These are phyloP conservation scores for Xylona heveae DNA, from an alignment of 495 filamentous ascomycete species.

Conservation along the genomic window DNA sequence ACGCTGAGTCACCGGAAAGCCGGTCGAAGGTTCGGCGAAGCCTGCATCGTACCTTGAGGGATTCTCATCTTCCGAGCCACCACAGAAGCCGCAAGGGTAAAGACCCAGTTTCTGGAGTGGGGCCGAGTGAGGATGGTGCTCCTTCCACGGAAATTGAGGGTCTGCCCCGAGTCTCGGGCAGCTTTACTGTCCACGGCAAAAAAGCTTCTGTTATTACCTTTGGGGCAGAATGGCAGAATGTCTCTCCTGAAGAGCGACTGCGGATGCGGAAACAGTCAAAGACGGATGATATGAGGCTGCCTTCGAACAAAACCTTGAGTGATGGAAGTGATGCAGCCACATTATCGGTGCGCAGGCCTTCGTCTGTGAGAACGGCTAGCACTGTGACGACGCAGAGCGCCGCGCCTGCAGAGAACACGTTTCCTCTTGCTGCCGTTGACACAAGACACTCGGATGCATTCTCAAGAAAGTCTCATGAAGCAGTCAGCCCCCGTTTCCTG, in stretches of 20 bases:
- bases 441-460: no score
- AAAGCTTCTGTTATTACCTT: conserved; percentile 94
- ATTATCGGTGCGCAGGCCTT: no score
- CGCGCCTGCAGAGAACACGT: no score
- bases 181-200: conserved; percentile 92
- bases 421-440: no score
- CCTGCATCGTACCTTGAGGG: conserved; percentile 83
- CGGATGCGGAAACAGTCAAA: conserved; percentile 29
- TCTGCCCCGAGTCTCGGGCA: conserved; percentile 55
- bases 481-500: no score
- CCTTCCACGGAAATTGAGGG: conserved; percentile 33
- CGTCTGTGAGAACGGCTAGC: no score
- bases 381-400: no score
- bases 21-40: conserved; percentile 56
- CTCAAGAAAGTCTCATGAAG: no score
- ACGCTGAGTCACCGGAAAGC: conserved; percentile 20
- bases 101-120: conserved; percentile 42
- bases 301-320: no score
- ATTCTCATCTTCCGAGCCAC: conserved; percentile 43
- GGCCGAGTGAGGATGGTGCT: conserved; percentile 35
- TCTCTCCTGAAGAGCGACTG: conserved; percentile 58
- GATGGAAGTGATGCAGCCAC: no score
- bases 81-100: conserved; percentile 56
- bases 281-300: conserved; percentile 23
- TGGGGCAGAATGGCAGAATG: conserved; percentile 69